Evolutionary conservation across 306 rosid species (phyloP).

Genomic region (Sindora glabra): DNA sequence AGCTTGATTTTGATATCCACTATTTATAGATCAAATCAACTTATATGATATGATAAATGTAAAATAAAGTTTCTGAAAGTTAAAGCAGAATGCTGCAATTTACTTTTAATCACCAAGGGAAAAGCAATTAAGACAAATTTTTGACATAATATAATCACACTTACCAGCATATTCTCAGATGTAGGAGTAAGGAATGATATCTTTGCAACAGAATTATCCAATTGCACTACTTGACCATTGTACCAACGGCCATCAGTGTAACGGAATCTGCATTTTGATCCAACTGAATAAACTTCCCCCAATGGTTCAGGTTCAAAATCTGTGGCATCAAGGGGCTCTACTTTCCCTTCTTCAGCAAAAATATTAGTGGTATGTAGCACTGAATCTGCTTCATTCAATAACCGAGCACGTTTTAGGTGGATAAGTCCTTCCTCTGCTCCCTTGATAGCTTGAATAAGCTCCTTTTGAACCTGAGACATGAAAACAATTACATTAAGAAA

Average conservation of each 20-base stretch:
- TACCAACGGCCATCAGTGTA: constrained; percentile 92
- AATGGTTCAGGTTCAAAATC: constrained; percentile 50
- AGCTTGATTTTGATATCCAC: no score
- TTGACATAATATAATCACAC: constrained; percentile 13
- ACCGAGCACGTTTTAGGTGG: constrained; percentile 70
- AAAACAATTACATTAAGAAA: neutral
- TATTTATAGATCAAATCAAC: no score
- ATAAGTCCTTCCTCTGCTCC: constrained; percentile 90
- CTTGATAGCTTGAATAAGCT: constrained; percentile 76
- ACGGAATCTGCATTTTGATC: constrained; percentile 86
- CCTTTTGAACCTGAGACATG: constrained; percentile 58
- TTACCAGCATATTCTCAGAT: constrained; percentile 81
- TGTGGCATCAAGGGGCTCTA: constrained; percentile 42
- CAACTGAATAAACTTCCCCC: constrained; percentile 50
- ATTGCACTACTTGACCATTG: constrained; percentile 57
- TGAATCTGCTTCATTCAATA: constrained; percentile 67
- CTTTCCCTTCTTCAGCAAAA: constrained; percentile 41
- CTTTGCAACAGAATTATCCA: constrained; percentile 54
- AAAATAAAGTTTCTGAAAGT: no score
- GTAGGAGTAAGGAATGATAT: constrained; percentile 84
- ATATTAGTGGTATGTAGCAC: constrained; percentile 27
- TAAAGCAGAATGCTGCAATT: neutral
- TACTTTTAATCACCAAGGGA: neutral
- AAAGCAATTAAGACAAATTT: neutral
- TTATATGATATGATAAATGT: no score